Base-by-base conservation (phyloP, 2,329 filamentous ascomycete species). In the Claviceps lovelessii region DNA sequence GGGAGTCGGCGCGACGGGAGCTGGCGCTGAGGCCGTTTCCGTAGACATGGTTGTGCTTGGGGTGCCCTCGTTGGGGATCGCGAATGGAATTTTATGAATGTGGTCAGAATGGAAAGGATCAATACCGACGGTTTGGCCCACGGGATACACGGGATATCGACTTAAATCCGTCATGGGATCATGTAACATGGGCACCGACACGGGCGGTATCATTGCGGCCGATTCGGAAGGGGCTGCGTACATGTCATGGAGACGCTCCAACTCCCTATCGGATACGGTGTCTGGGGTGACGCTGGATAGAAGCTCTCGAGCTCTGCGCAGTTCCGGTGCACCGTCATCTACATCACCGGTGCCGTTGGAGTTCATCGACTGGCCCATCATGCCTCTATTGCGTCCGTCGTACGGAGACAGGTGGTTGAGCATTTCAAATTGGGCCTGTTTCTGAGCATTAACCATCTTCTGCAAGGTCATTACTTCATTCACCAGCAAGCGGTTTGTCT, bases 21-120 rank as follows among this genome's bases (percentile, higher is more conserved):
- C 56, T 5, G 62, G 51, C 15, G 60, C 57, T 28, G 59, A 56
- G 42, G 53, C 46, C n/a, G 59, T 63, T 17, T 73, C 70, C n/a
- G 72, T 65, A 57, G 71, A 68, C 54, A 76, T 70, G 19, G 60
- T 57, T 46, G 61, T 62, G 37, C 49, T 54, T 15, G 58, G 61
- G 49, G 67, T 73, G 2, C 75, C 72, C 52, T 76, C 75, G 56
- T 86, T 88, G 3, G 86, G 76, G 17, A 73, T 70, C 80, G 88
- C 70, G 65, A 95, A 97, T 0, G 90, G 89, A 55, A 96, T 94
- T 66, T 95, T 95, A 72, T 91, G 83, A 65, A 96, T 89, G 65
- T 96, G 90, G 62, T 96, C 90, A 61, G 88, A 86, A 65, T 91
- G 90, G 77, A 95, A 93, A 1, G 91, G 90, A 65, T 96, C 90